phyloP scores from a whole-genome alignment of 2,329 filamentous ascomycete species.

The Paracoccidioides brasiliensis region DNA sequence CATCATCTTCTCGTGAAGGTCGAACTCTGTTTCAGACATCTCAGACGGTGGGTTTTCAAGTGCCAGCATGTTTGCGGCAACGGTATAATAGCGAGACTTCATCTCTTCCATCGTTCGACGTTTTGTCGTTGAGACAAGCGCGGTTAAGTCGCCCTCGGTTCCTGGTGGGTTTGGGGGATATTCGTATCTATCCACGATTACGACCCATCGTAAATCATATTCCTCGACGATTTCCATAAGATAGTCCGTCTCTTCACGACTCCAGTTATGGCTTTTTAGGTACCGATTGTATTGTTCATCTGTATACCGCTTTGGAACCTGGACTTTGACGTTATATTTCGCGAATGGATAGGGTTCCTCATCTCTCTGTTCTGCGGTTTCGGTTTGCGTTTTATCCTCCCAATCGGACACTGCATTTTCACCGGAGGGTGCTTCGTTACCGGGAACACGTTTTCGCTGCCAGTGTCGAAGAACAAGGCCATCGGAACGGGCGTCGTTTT shows the following conservation, averaged over 20 bases:
- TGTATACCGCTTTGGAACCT: constrained; percentile 61
- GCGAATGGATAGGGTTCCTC: constrained; percentile 51
- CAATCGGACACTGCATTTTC: constrained; percentile 26
- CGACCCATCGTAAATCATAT: constrained; percentile 77
- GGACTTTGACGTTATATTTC: constrained; percentile 75
- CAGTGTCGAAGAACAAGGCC: constrained; percentile 65
- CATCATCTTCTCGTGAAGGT: constrained; percentile 68
- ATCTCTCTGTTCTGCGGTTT: constrained; percentile 17
- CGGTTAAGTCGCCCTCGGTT: constrained; percentile 28
- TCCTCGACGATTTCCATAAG: constrained; percentile 61
- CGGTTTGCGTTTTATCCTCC: constrained; percentile 20
- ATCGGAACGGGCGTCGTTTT: constrained; percentile 63
- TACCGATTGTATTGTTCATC: constrained; percentile 74
- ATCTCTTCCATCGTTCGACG: constrained; percentile 74
- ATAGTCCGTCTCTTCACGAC: constrained; percentile 87
- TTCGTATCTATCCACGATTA: constrained; percentile 89
- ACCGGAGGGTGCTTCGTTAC: constrained; percentile 21
- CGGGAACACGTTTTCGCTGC: constrained; percentile 50
- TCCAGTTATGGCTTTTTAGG: constrained; percentile 66
- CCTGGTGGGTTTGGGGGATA: constrained; percentile 31
- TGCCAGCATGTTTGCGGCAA: constrained; percentile 71
- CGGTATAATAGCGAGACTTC: constrained; percentile 79
- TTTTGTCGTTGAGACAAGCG: constrained; percentile 37
- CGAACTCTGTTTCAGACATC: constrained; percentile 80
- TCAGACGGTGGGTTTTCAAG: constrained; percentile 65